phyloP scores from a whole-genome alignment of 2,329 filamentous ascomycete species.

The Phialophora macrospora region DNA sequence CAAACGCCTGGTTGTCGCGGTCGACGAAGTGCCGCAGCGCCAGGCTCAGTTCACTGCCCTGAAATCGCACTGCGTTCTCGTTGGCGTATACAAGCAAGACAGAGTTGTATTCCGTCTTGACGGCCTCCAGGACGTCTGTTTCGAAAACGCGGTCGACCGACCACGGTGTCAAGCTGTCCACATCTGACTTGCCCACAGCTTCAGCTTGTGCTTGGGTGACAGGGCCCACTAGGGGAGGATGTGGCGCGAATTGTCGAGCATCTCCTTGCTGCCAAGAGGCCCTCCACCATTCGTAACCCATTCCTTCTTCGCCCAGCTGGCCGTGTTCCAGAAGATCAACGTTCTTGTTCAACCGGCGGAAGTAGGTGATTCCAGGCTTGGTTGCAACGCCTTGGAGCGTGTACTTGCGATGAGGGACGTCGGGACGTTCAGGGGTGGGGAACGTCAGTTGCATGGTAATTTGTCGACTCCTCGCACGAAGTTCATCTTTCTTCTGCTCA shows the following conservation, averaged over 20 bases:
- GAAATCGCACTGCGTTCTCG: slow-evolving; percentile 50
- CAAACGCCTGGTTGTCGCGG: slow-evolving; percentile 54
- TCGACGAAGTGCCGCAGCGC: slow-evolving; percentile 53
- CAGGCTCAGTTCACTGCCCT: slow-evolving; percentile 39
- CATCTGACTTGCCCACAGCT: slow-evolving; percentile 27
- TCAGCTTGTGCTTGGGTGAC: slow-evolving; percentile 31
- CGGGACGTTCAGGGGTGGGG: slow-evolving; percentile 47
- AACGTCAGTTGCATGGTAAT: slow-evolving; percentile 56
- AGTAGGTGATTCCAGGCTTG: slow-evolving; percentile 61
- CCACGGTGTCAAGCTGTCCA: slow-evolving; percentile 46
- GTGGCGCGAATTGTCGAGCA: neutral
- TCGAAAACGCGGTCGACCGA: slow-evolving; percentile 53
- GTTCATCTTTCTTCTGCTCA: slow-evolving; percentile 47
- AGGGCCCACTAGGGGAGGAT: slow-evolving; percentile 27
- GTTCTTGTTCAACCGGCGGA: slow-evolving; percentile 52
- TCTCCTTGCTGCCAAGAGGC: slow-evolving; percentile 42
- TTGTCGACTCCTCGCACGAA: slow-evolving; percentile 48
- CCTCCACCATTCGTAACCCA: slow-evolving; percentile 61
- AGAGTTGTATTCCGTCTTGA: slow-evolving; percentile 57
- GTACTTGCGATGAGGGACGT: slow-evolving; percentile 54
- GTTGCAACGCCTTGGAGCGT: slow-evolving; percentile 64
- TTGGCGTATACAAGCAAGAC: slow-evolving; percentile 66
- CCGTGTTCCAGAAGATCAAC: slow-evolving; percentile 42
- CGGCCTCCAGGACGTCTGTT: slow-evolving; percentile 60
- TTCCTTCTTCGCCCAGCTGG: slow-evolving; percentile 38